These are phyloP conservation scores for Malus sieversii DNA, from an alignment of 306 rosid genomes.

Conservation along the genomic window DNA sequence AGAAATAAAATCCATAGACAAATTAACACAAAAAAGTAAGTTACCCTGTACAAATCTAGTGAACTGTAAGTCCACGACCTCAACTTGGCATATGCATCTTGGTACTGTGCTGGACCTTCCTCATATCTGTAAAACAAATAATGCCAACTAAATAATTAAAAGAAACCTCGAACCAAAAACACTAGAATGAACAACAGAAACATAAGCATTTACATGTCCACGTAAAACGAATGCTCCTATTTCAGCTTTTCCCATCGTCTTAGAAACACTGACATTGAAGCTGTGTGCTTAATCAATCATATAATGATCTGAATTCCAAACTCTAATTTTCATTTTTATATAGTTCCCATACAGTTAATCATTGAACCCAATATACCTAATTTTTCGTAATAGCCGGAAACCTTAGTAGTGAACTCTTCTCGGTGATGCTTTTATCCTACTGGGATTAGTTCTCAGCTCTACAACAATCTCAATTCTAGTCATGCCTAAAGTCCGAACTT, in stretches of 20 bases:
- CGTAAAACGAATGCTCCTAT: not conserved
- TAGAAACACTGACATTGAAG: not conserved
- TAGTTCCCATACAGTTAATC: not conserved
- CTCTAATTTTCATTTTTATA: not conserved
- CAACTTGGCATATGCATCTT: constrained; percentile 74
- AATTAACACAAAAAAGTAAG: not conserved
- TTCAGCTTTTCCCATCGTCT: not conserved
- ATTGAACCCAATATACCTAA: not conserved
- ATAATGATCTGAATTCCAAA: not conserved
- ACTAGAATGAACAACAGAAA: not conserved
- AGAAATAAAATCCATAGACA: not conserved
- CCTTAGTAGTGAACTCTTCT: not conserved
- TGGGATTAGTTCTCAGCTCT: not conserved
- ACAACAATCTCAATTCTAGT: not conserved
- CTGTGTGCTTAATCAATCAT: not conserved
- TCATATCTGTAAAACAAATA: constrained; percentile 41
- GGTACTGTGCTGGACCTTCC: constrained; percentile 68
- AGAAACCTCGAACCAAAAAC: not conserved
- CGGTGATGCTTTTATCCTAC: not conserved
- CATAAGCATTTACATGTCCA: not conserved
- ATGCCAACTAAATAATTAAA: not conserved
- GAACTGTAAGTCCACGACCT: constrained; percentile 83
- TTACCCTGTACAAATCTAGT: constrained; percentile 76
- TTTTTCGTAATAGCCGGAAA: not conserved
- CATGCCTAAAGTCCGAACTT: not conserved